These are phyloP conservation scores for Hericium rajendrae DNA, from an alignment of 768 basidiomycete genomes.

Conservation along the genomic window DNA sequence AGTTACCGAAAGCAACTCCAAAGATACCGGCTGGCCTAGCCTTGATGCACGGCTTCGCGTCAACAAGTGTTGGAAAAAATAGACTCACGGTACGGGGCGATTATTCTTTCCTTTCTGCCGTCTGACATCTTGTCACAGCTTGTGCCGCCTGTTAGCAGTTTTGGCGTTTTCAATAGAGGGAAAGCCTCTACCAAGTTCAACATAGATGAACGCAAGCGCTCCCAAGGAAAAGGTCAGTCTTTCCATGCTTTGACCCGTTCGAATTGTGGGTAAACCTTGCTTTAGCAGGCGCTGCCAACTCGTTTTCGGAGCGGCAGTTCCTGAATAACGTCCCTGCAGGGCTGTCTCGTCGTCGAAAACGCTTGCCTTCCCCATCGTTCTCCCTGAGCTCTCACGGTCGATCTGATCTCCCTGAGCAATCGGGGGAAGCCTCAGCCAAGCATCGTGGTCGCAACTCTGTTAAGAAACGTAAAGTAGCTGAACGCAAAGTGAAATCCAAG, in stretches of 20 bases:
- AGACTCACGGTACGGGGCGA: slow-evolving; percentile 44
- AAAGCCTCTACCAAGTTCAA: slow-evolving; percentile 43
- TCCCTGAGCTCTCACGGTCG: too few relatives aligned
- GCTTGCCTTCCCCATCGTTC: too few relatives aligned
- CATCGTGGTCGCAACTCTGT: too few relatives aligned
- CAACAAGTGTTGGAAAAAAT: slow-evolving; percentile 51
- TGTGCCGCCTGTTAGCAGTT: slow-evolving; percentile 30
- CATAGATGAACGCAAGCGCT: slow-evolving; percentile 14
- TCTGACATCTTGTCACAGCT: too few relatives aligned
- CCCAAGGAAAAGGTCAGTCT: slow-evolving; percentile 20
- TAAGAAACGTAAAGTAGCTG: too few relatives aligned
- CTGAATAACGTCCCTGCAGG: background rate
- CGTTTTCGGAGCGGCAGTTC: slow-evolving; percentile 19
- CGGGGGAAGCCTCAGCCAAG: too few relatives aligned
- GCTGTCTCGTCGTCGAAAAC: too few relatives aligned
- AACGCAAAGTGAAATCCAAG: too few relatives aligned
- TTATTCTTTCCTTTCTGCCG: too few relatives aligned
- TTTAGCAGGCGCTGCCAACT: slow-evolving; percentile 4
- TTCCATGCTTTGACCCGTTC: background rate
- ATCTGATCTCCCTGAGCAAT: too few relatives aligned
- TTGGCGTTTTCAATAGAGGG: slow-evolving; percentile 59
- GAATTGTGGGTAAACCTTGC: too few relatives aligned
- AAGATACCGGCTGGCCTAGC: slow-evolving; percentile 42
- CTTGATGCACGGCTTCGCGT: slow-evolving; percentile 58
- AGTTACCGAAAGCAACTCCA: slow-evolving; percentile 18